These are phyloP conservation scores for Leptographium lundbergii DNA, from an alignment of 2,329 filamentous ascomycete genomes.

Conservation along the genomic window DNA sequence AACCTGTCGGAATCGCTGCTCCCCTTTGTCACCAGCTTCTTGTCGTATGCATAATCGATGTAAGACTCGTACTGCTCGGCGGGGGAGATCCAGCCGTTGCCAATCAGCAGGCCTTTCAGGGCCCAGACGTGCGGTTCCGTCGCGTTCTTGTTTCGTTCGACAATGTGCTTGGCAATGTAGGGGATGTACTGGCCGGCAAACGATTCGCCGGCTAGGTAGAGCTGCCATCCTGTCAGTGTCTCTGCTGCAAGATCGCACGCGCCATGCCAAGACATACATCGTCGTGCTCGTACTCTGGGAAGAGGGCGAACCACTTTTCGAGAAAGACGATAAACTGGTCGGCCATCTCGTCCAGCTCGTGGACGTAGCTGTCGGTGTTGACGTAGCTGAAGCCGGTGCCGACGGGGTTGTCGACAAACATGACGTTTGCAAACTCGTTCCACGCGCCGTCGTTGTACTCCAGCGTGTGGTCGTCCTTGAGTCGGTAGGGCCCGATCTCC, in stretches of 20 bases:
- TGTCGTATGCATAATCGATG: slow-evolving; percentile 66
- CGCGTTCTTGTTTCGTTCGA: slow-evolving; percentile 68
- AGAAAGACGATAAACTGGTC: slow-evolving; percentile 77
- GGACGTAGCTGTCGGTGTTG: slow-evolving; percentile 74
- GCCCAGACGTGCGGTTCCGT: slow-evolving; percentile 50
- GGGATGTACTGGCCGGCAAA: slow-evolving; percentile 96
- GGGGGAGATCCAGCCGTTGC: slow-evolving; percentile 95
- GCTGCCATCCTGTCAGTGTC: slow-evolving; percentile 33
- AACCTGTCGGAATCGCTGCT: slow-evolving; percentile 51
- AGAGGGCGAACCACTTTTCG: slow-evolving; percentile 81
- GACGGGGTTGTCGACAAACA: slow-evolving; percentile 95
- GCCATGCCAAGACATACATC: slow-evolving; percentile 52
- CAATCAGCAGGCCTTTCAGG: slow-evolving; percentile 76
- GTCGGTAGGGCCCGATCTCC: slow-evolving; percentile 85
- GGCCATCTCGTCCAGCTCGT: slow-evolving; percentile 81
- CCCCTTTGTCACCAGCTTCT: slow-evolving; percentile 56
- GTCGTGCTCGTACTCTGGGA: slow-evolving; percentile 82
- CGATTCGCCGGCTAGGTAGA: slow-evolving; percentile 92
- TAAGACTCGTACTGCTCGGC: slow-evolving; percentile 83
- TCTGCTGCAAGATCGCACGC: neutral
- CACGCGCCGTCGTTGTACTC: slow-evolving; percentile 86
- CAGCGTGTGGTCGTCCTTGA: slow-evolving; percentile 61
- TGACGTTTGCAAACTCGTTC: slow-evolving; percentile 94
- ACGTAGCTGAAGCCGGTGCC: slow-evolving; percentile 95
- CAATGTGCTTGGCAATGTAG: slow-evolving; percentile 84